Evolutionary conservation across 208 protist genomes (phyloP), one percentile per base, ranked within the genome.

Genomic region (Trypanosoma boissoni): DNA sequence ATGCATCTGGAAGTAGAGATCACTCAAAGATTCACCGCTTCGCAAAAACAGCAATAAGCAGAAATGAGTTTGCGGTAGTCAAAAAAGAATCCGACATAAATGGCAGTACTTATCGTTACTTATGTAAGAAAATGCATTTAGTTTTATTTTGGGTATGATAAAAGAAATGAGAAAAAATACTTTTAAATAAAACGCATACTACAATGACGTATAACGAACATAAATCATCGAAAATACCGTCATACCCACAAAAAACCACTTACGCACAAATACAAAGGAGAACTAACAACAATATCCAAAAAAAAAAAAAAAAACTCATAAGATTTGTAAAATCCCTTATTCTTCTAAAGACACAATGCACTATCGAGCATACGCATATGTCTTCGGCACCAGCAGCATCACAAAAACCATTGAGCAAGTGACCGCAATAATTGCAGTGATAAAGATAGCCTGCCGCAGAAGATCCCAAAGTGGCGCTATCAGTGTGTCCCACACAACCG

Each of bases 51-150:
- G 55, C 67, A 24, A 91, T 58, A 21, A 78, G 46, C n/a, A 1
- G 83, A 79, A 29, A 85, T 73, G 26, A 87, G 65, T 16, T 81
- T 43, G 21, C 26, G 41, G 51, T 81, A 76, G 71, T 91, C 87
- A 45, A 87, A 68, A 28, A 58, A 68, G 53, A 91, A 91, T 28
- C 83, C 77, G 10, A 78, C 39, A 36, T 74, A 87, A 23, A 87
- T 82, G 28, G 82, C 58, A 10, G 20, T 59, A 4, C 73, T 53
- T 28, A 87, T 76, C 16, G 44, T 60, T 18, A 62, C 36, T 20
- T 88, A 43, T 16, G 66, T 18, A n/a, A n/a, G n/a, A n/a, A n/a
- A n/a, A n/a, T n/a, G n/a, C n/a, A n/a, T n/a, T n/a, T n/a, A n/a
- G n/a, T n/a, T n/a, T n/a, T n/a, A n/a, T n/a, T n/a, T n/a, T n/a